These are phyloP conservation scores for Filobasidium uniguttulatum DNA, from an alignment of 1,284 basidiomycete species.

Conservation along the genomic window DNA sequence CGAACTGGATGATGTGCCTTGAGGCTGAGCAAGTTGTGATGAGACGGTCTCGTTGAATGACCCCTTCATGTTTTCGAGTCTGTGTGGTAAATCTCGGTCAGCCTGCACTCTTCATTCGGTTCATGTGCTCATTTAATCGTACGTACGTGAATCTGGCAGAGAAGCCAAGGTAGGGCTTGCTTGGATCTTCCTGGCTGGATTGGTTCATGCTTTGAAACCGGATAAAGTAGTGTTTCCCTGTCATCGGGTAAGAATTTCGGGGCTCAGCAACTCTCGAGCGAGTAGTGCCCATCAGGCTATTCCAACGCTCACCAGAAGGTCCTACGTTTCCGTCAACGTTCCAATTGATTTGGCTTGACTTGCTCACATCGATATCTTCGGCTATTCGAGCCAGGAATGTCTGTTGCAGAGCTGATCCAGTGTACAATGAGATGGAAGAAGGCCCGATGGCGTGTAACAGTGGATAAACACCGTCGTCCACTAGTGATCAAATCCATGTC, in stretches of 20 bases:
- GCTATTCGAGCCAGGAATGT: slow-evolving; percentile 53
- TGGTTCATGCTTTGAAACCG: slow-evolving; percentile 50
- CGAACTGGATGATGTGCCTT: slow-evolving; percentile 12
- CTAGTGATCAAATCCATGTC: slow-evolving; percentile 12
- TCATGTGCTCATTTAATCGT: neutral
- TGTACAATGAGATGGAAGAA: slow-evolving; percentile 53
- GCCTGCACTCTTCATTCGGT: too few species aligned
- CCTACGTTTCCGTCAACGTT: slow-evolving; percentile 51
- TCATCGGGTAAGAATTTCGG: neutral
- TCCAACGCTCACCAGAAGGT: slow-evolving; percentile 39
- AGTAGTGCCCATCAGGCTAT: neutral
- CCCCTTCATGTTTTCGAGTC: slow-evolving; percentile 31
- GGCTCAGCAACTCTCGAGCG: neutral
- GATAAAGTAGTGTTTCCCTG: slow-evolving; percentile 34
- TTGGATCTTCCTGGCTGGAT: slow-evolving; percentile 42
- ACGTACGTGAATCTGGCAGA: slow-evolving; percentile 54
- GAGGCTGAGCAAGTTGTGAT: slow-evolving; percentile 22
- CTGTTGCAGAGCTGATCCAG: slow-evolving; percentile 36
- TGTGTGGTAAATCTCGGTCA: too few species aligned
- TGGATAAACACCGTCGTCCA: slow-evolving; percentile 47
- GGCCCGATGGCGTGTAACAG: slow-evolving; percentile 48
- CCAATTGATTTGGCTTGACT: slow-evolving; percentile 44
- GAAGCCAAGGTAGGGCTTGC: slow-evolving; percentile 55
- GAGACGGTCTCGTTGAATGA: slow-evolving; percentile 29
- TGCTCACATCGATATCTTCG: slow-evolving; percentile 48